These are phyloP conservation scores for Chlorella sp. DNA, from an alignment of 139 green algal genomes.

Conservation along the genomic window DNA sequence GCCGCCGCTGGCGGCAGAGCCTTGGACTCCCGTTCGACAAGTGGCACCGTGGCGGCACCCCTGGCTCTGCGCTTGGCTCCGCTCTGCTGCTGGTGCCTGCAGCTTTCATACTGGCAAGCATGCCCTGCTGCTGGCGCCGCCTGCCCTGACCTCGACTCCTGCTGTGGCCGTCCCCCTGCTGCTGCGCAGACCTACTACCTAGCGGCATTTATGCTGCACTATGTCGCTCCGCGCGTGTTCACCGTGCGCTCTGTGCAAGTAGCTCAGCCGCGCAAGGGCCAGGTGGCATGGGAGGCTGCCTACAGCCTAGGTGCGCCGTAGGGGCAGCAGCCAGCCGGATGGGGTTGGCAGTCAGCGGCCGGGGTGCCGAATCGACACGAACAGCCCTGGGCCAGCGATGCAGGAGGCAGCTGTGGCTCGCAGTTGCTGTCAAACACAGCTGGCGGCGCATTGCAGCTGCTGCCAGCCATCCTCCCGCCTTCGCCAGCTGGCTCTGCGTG, in stretches of 20 bases:
- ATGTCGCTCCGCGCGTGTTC: conserved; percentile 58
- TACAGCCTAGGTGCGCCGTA: conserved; percentile 60
- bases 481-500: too few species aligned
- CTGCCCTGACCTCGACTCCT: conserved; percentile 37
- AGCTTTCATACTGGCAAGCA: not conserved
- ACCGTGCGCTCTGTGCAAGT: conserved; percentile 55
- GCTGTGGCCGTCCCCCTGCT: too few species aligned
- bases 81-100: too few species aligned
- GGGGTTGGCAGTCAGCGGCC: too few species aligned
- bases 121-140: not conserved
- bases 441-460: not conserved
- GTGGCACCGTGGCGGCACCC: too few species aligned
- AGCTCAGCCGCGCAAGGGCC: conserved; percentile 42
- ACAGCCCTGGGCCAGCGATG: too few species aligned
- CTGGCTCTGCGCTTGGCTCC: too few species aligned
- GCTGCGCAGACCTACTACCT: conserved; percentile 75
- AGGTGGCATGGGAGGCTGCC: conserved; percentile 64
- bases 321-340: not conserved
- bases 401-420: too few species aligned
- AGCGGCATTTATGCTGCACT: conserved; percentile 68
- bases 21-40: too few species aligned
- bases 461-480: not conserved
- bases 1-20: not conserved
- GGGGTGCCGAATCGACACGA: too few species aligned
- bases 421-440: not conserved